Conservation (phyloP, 73 alveolate genomes). For the Symbiodinium natans region DNA sequence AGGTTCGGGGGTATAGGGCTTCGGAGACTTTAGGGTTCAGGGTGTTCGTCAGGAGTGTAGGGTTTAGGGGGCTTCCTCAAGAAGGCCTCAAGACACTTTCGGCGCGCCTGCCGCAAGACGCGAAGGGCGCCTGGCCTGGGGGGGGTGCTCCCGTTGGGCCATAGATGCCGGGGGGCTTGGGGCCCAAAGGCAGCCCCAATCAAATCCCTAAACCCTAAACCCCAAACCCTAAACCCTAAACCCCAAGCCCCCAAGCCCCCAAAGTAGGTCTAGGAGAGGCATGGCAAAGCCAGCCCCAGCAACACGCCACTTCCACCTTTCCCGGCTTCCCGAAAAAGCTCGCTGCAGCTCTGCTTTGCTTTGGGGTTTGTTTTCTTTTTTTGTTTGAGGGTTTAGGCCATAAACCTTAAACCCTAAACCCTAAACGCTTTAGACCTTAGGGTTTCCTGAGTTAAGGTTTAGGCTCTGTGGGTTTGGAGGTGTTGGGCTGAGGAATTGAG, state of each 20-base stretch:
- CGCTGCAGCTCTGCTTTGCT: no score
- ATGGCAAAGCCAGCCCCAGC: neutral
- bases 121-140: no score
- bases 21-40: neutral
- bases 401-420: neutral
- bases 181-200: no score
- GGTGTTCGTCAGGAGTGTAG: neutral
- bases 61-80: no score
- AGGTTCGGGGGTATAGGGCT: neutral
- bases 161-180: no score
- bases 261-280: neutral
- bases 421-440: neutral
- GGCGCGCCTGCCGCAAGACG: no score
- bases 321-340: neutral
- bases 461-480: no score
- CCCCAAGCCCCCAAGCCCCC: neutral
- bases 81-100: no score
- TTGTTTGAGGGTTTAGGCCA: neutral
- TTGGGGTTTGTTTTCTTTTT: no score
- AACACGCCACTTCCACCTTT: neutral
- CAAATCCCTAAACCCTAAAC: no score
- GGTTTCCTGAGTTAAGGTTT: neutral
- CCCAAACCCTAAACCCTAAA: neutral
- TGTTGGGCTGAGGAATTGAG: no score
- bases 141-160: no score